Evolutionary conservation across 805 yeast genomes (phyloP).

Genomic region (Kazachstania africana): DNA sequence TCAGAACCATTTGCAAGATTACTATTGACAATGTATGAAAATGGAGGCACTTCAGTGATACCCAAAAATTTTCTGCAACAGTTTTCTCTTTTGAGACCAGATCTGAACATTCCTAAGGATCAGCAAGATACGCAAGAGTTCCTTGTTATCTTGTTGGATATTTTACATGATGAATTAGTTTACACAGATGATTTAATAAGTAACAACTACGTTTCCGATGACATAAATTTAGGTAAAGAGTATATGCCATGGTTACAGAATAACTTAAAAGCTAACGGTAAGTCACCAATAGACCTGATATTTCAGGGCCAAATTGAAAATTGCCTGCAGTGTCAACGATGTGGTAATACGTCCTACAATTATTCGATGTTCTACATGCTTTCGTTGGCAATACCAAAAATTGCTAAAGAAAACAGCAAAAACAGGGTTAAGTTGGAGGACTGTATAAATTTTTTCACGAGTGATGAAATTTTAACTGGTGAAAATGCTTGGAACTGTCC

Average conservation of each 20-base stretch:
- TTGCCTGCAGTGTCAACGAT: constrained; percentile 45
- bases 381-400: constrained; percentile 44
- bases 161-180: constrained; percentile 52
- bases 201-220: too few species aligned
- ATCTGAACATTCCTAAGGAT: constrained; percentile 52
- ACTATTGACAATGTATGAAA: constrained; percentile 42
- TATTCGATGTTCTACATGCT: constrained; percentile 50
- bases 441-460: constrained; percentile 47
- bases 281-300: constrained; percentile 49
- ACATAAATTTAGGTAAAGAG: constrained; percentile 36
- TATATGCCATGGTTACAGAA: constrained; percentile 50
- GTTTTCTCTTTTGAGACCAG: constrained; percentile 44
- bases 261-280: constrained; percentile 41
- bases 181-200: constrained; percentile 6
- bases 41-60: constrained; percentile 48
- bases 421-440: constrained; percentile 34
- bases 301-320: constrained; percentile 67
- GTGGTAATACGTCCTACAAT: constrained; percentile 47
- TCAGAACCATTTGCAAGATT: constrained; percentile 40
- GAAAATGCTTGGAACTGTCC: constrained; percentile 82
- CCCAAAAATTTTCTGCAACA: constrained; percentile 50
- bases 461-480: constrained; percentile 50
- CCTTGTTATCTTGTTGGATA: constrained; percentile 49
- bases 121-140: constrained; percentile 77
- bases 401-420: constrained; percentile 8